Evolutionary conservation across 2,329 filamentous ascomycete species (phyloP).

Genomic region (Chaetomium strumarium): DNA sequence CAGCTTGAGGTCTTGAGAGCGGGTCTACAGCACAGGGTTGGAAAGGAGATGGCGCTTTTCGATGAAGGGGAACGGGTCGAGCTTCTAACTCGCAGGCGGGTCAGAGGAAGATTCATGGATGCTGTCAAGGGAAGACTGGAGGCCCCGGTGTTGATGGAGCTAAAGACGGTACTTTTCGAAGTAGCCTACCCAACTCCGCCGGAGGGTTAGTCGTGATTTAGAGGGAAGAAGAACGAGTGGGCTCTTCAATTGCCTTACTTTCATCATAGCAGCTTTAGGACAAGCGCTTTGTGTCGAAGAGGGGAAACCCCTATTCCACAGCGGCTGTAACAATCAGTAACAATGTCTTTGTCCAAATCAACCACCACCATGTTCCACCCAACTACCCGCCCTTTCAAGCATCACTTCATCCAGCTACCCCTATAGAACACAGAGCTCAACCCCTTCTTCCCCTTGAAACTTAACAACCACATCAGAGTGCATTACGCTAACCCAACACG

Average conservation of each 20-base stretch:
- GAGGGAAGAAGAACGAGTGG: too few species aligned
- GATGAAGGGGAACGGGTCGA: constrained; percentile 10
- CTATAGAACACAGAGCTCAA: too few species aligned
- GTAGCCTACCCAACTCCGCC: constrained; percentile 16
- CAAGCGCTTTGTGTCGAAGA: too few species aligned
- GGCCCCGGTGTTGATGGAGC: not conserved
- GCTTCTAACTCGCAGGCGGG: constrained; percentile 5
- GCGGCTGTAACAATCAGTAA: too few species aligned
- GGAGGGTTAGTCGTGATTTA: not conserved
- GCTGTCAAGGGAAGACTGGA: constrained; percentile 1
- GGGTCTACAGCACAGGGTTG: not conserved
- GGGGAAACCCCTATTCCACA: too few species aligned
- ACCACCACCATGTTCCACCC: too few species aligned
- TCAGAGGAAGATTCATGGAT: constrained; percentile 4
- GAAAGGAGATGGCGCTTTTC: not conserved
- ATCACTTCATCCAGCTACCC: too few species aligned
- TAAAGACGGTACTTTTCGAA: constrained; percentile 14
- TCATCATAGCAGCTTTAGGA: not conserved
- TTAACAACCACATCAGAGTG: too few species aligned
- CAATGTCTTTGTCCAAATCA: too few species aligned
- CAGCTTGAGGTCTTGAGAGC: constrained; percentile 6
- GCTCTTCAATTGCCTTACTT: too few species aligned
- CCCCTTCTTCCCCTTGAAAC: too few species aligned
- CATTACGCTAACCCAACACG: not conserved
- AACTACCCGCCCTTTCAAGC: too few species aligned